Evolutionary conservation across 1,284 basidiomycete species (phyloP), one percentile per base, ranked within the genome.

Genomic region (Waitea zeae): DNA sequence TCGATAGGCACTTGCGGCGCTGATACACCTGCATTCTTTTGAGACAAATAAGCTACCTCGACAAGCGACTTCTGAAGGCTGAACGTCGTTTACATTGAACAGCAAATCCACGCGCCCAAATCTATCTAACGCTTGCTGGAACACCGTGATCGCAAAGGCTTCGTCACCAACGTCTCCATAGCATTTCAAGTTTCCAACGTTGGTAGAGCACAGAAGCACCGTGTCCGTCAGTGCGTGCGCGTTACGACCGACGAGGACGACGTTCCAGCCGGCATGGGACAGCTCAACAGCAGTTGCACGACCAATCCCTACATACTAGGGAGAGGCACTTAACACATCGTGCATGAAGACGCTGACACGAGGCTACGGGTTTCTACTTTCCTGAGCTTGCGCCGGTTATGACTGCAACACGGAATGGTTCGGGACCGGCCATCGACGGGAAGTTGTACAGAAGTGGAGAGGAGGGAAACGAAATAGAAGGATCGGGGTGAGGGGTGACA

Each of bases 51-150:
- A 29, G 17, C 24, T 18, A 13, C 19, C 15, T 14, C 20, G 13
- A 30, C 13, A 14, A 37, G 14, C 39, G 36, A 29, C 22, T 34
- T 4, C 12, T 18, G 7, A 32, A 34, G 18, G 20, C 17, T 26
- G 36, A 40, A 28, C 11, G 30, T 27, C 11, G 34, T 66, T 50
- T 45, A 76, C 82, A 49, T 88, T 87, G 58, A 87, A 88, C 12
- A 81, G 46, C n/a, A 86, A 45, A 48, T 88, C 82, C 15, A 87
- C 47, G 2, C 75, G 62, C 4, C 78, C 79, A 46, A 77, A 84
- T 38, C 59, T 58, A 17, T 60, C 51, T 31, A 70, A 49, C 1
- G 73, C 61, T 22, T 57, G 49, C 6, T 54, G 45, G 48, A 87
- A 87, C 31, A 86, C 54, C n/a, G 45, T 46, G 40, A 57, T 51